Base-by-base conservation (phyloP, 345 rosid species). In the Populus simonii region DNA sequence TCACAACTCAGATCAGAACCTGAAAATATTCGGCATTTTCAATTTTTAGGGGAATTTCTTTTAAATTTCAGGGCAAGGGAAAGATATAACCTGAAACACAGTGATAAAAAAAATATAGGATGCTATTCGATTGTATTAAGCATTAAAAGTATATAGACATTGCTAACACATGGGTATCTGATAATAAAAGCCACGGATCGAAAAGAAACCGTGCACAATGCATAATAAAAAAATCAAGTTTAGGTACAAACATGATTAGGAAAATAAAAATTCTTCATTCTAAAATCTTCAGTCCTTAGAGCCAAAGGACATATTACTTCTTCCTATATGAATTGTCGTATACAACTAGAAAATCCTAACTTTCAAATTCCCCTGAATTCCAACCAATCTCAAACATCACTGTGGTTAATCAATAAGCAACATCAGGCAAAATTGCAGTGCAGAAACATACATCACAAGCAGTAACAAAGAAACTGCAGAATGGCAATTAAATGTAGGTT, bases 1-100 rank as follows among this genome's bases (percentile, higher is more conserved):
- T 1, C 17, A 73, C 87, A 49, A 85, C 75, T 31, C 79, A 66
- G 84, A 77, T 71, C 75, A 73, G 1, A 85, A 88, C 88, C 88
- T 85, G 71, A 45, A 59, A 47, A 39, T 3, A 74, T n/a, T 2
- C 6, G 45, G 31, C n/a, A 69, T 33, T 45, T 51, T 10, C 33
- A 53, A 27, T 22, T 23, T 15, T 67, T n/a, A 8, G 55, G 16
- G 70, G 38, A 61, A 35, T 51, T 22, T 6, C 10, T 7, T 39
- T 33, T 4, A 33, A 33, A 39, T 39, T 8, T 39, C 43, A 39
- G 43, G 3, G 43, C 43, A 0, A 8, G 43, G 10, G 43, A 39
- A 39, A 41, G 13, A 10, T 41, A 13, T 15, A 47, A 47, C 18
- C 51, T 47, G 16, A 3, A 47, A 47, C 4, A 15, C 16, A 13